A percentile compares a stretch with the other conserved stretches of the same genome.
These are phyloP conservation scores for Mycena maculata DNA, from an alignment of 768 basidiomycete species.

Conservation along the genomic window DNA sequence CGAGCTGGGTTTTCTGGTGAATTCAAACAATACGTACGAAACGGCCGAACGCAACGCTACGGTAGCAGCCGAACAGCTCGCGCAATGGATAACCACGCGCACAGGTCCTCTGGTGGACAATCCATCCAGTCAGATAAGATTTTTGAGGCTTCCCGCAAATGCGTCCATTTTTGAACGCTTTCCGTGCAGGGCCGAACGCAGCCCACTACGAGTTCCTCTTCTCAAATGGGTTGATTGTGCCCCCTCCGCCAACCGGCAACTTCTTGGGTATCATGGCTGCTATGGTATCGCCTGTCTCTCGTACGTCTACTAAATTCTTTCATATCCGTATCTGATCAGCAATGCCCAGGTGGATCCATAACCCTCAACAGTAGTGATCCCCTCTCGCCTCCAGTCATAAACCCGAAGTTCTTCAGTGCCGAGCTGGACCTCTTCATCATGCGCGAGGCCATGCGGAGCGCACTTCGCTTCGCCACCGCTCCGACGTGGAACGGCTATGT, in stretches of 20 bases:
- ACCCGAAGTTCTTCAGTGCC: slow-evolving; percentile 52
- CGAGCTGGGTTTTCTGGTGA: not conserved
- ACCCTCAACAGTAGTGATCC: slow-evolving; percentile 50
- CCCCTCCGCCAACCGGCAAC: slow-evolving; percentile 19
- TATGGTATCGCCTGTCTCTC: slow-evolving; percentile 21
- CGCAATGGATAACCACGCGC: not conserved
- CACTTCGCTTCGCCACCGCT: slow-evolving; percentile 26
- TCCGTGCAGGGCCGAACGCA: slow-evolving; percentile 49
- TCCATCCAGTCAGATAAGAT: slow-evolving; percentile 30
- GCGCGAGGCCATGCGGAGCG: slow-evolving; percentile 20
- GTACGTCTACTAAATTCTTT: slow-evolving; percentile 32
- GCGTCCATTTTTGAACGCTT: slow-evolving; percentile 43
- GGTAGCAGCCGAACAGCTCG: not conserved
- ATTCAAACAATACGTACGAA: slow-evolving; percentile 28
- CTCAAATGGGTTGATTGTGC: not conserved
- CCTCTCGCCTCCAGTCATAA: slow-evolving; percentile 55
- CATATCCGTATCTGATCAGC: not conserved
- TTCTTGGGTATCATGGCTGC: slow-evolving; percentile 5
- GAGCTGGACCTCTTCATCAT: slow-evolving; percentile 33
- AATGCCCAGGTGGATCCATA: slow-evolving; percentile 36
- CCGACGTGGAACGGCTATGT: slow-evolving; percentile 37
- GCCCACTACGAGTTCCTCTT: slow-evolving; percentile 49
- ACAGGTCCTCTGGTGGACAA: slow-evolving; percentile 37
- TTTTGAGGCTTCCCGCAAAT: slow-evolving; percentile 41
- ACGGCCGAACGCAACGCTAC: not conserved